A percentile compares a stretch with the other conserved stretches of the same genome.
These are phyloP conservation scores for Phoma herbarum DNA, from an alignment of 2,329 filamentous ascomycete genomes.

Conservation along the genomic window DNA sequence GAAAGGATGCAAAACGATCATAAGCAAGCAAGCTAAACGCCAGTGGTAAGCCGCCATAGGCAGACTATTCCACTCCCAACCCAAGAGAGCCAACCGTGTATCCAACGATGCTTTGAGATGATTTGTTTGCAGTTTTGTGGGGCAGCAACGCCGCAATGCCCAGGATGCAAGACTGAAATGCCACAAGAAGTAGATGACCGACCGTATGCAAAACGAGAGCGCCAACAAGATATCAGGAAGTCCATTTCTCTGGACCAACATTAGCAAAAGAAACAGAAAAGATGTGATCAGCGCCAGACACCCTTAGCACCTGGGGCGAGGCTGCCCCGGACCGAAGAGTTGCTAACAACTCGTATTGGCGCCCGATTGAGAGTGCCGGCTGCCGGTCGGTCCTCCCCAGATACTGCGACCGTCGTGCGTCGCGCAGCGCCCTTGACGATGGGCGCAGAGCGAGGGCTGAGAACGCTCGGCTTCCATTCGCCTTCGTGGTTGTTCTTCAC, in stretches of 20 bases:
- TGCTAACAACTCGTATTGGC: slow-evolving; percentile 46
- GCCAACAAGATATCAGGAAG: slow-evolving; percentile 6
- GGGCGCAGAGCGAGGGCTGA: slow-evolving; percentile 68
- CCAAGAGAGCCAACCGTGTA: background rate
- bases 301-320: slow-evolving; percentile 43
- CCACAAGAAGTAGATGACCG: slow-evolving; percentile 5
- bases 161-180: background rate
- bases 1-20: background rate
- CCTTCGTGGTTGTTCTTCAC: slow-evolving; percentile 68
- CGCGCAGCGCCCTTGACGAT: slow-evolving; percentile 62
- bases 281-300: slow-evolving; percentile 42
- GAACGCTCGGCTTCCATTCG: slow-evolving; percentile 64
- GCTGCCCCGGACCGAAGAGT: slow-evolving; percentile 43
- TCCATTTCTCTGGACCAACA: slow-evolving; percentile 10
- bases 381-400: slow-evolving; percentile 44
- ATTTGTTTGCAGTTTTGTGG: background rate
- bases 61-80: background rate
- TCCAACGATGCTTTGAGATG: slow-evolving; percentile 13
- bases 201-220: slow-evolving; percentile 15
- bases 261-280: slow-evolving; percentile 18
- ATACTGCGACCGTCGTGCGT: slow-evolving; percentile 48
- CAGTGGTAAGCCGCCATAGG: slow-evolving; percentile 13
- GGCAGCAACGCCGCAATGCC: slow-evolving; percentile 15
- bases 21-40: slow-evolving; percentile 10
- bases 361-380: slow-evolving; percentile 38